Percentiles rank a stretch among this genome's conserved stretches.
Evolutionary conservation across 1,284 basidiomycete species (phyloP).

Genomic region (Tremellales sp.): DNA sequence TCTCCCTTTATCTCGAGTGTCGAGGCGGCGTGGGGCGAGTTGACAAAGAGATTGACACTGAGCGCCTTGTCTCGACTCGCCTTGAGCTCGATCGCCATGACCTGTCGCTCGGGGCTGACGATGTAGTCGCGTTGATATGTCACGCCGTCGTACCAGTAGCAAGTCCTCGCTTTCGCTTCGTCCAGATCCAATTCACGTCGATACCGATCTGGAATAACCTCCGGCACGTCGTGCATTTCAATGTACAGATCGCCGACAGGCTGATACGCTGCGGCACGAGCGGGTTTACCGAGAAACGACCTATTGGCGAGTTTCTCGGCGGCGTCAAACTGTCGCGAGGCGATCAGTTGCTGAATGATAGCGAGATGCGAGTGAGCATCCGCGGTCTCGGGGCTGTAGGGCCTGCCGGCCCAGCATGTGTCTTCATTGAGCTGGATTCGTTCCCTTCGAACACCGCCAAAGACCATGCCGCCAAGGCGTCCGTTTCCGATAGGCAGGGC

Average conservation of each 20-base stretch:
- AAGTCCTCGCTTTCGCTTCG: neutral
- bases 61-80: neutral
- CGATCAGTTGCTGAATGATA: conserved; percentile 3
- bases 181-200: conserved; percentile 2
- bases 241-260: conserved; percentile 1
- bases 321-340: neutral
- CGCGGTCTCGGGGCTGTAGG: conserved; percentile 1
- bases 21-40: neutral
- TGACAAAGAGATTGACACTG: neutral
- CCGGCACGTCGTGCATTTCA: neutral
- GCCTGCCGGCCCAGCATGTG: conserved; percentile 6
- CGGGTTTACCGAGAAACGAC: conserved; percentile 2
- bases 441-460: conserved; percentile 4
- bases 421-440: conserved; percentile 12
- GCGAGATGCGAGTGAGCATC: neutral
- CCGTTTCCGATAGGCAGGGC: conserved; percentile 13
- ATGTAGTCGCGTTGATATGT: neutral
- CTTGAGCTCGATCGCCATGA: neutral
- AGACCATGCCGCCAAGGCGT: conserved; percentile 8
- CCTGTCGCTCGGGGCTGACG: neutral
- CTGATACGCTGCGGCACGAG: conserved; percentile 1
- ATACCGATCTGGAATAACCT: neutral
- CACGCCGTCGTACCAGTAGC: neutral
- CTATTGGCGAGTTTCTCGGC: conserved; percentile 2
- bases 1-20: neutral